These are phyloP conservation scores for Cladophialophora psammophila DNA, from an alignment of 2,329 filamentous ascomycete genomes.

Conservation along the genomic window DNA sequence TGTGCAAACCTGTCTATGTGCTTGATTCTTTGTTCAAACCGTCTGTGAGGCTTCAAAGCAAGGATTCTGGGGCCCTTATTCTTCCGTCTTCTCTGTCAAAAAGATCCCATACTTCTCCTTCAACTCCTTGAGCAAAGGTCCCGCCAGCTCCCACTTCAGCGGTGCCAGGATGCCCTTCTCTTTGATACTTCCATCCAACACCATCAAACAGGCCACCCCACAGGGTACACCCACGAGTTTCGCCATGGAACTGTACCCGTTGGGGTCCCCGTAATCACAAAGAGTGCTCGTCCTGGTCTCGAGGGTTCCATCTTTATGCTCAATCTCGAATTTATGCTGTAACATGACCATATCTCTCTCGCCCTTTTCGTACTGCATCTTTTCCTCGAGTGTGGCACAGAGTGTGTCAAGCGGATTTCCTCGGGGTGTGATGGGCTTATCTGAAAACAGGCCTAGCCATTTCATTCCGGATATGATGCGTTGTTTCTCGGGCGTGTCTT, in stretches of 20 bases:
- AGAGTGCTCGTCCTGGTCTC: conserved; percentile 84
- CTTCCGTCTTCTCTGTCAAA: conserved; percentile 70
- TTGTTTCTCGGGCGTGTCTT: conserved; percentile 70
- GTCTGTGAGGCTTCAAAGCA: background rate
- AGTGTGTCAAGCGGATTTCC: conserved; percentile 89
- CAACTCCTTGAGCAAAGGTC: conserved; percentile 77
- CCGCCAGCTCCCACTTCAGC: conserved; percentile 74
- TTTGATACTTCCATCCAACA: conserved; percentile 75
- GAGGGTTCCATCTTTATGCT: conserved; percentile 77
- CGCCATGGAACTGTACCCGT: conserved; percentile 80
- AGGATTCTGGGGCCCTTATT: background rate
- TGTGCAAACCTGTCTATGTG: background rate
- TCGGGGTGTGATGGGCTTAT: conserved; percentile 71
- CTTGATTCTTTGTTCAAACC: background rate
- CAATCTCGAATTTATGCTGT: conserved; percentile 74
- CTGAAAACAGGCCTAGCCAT: conserved; percentile 74
- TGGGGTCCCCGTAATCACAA: conserved; percentile 79
- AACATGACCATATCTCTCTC: conserved; percentile 83
- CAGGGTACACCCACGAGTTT: conserved; percentile 80
- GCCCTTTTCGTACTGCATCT: conserved; percentile 84
- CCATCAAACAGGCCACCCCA: conserved; percentile 76
- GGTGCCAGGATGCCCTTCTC: conserved; percentile 80
- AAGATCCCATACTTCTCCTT: conserved; percentile 78
- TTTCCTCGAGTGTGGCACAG: conserved; percentile 85
- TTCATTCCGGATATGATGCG: conserved; percentile 74